A percentile compares a stretch with the other conserved stretches of the same genome.
phyloP scores from a whole-genome alignment of 2,329 filamentous ascomycete genomes.

The Fusarium pilosicola region DNA sequence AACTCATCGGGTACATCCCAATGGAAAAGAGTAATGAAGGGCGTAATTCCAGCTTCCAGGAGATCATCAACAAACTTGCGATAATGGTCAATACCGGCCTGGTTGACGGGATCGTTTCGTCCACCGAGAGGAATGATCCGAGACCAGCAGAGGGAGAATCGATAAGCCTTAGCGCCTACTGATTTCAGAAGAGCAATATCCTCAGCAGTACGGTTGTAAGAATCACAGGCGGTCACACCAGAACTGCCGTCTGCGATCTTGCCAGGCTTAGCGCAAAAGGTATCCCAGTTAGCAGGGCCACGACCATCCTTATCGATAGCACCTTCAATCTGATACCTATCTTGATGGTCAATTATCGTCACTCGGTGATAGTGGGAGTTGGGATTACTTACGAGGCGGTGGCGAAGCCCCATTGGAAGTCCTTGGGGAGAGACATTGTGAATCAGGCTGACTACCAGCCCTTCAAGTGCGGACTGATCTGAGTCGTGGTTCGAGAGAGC shows the following conservation, averaged over 20 bases:
- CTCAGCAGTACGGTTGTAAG: constrained; percentile 80
- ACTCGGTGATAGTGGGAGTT: constrained; percentile 19
- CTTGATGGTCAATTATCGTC: constrained; percentile 20
- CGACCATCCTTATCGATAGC: constrained; percentile 79
- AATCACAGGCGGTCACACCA: constrained; percentile 84
- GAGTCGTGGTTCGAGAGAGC: background rate
- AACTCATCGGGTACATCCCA: constrained; percentile 87
- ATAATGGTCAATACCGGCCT: constrained; percentile 81
- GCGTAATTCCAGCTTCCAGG: constrained; percentile 78
- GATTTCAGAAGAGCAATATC: constrained; percentile 82
- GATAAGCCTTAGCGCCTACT: constrained; percentile 78
- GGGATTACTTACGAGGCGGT: constrained; percentile 72
- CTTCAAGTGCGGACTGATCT: background rate
- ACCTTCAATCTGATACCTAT: constrained; percentile 91
- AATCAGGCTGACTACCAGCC: constrained; percentile 2
- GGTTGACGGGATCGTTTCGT: constrained; percentile 82
- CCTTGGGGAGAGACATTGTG: constrained; percentile 64
- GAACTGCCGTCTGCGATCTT: constrained; percentile 84
- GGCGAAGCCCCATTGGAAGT: constrained; percentile 84
- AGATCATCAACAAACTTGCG: constrained; percentile 82
- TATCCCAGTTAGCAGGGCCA: constrained; percentile 87
- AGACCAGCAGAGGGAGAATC: constrained; percentile 87
- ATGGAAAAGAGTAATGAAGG: constrained; percentile 86
- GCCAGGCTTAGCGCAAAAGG: constrained; percentile 81
- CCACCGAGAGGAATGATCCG: constrained; percentile 88